Evolutionary conservation across 202 grass and related monocot species (phyloP).

Genomic region (Elaeis oleifera): DNA sequence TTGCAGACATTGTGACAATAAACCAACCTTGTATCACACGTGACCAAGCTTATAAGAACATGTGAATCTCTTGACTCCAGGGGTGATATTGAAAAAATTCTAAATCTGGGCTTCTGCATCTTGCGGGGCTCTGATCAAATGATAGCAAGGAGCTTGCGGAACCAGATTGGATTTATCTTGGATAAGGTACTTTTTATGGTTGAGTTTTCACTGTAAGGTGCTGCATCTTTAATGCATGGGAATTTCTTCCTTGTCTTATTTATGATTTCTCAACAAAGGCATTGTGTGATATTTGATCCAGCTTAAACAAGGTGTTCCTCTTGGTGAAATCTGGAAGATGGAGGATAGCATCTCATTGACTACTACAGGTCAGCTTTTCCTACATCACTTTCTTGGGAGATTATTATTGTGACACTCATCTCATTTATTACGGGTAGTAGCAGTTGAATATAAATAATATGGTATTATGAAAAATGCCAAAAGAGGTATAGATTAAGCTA

Average conservation of each 20-base stretch:
- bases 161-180: conserved; percentile 39
- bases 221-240: no score
- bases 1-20: conserved; percentile 82
- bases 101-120: conserved; percentile 61
- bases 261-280: conserved; percentile 25
- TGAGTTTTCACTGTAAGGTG: neutral
- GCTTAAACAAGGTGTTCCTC: conserved; percentile 38
- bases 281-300: conserved; percentile 41
- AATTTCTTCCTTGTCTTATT: conserved; percentile 9
- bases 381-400: no score
- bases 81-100: conserved; percentile 47
- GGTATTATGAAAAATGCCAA: no score
- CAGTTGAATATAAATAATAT: no score
- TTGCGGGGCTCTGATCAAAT: conserved; percentile 50
- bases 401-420: no score
- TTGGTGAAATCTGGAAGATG: conserved; percentile 53
- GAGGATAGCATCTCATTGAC: conserved; percentile 24
- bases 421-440: no score
- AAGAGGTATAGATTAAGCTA: no score
- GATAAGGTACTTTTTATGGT: conserved; percentile 42
- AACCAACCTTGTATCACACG: conserved; percentile 63
- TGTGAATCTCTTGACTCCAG: conserved; percentile 51
- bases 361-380: conserved; percentile 27
- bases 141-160: conserved; percentile 50
- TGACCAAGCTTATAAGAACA: conserved; percentile 42